phyloP scores from a whole-genome alignment of 805 yeast genomes.

The Candida sanyiensis region DNA sequence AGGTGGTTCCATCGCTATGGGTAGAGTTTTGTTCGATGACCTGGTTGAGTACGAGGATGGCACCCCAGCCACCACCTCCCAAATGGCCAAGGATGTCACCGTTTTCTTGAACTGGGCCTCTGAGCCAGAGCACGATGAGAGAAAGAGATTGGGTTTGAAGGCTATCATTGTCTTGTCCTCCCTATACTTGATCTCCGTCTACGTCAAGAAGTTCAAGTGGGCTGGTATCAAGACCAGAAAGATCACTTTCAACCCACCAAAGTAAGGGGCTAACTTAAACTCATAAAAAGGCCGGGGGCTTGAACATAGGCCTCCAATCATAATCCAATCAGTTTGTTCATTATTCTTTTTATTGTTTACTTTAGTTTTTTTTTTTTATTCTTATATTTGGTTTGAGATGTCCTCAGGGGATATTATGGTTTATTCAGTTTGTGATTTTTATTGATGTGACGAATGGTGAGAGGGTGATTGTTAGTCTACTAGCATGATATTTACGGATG shows the following conservation, averaged over 20 bases:
- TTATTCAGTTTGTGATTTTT: constrained; percentile 7
- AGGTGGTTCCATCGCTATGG: constrained; percentile 99
- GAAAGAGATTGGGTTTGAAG: constrained; percentile 95
- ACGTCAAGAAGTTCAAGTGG: constrained; percentile 99
- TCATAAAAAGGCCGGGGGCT: neutral
- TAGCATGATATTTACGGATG: constrained; percentile 8
- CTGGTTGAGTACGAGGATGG: constrained; percentile 98
- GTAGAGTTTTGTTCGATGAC: constrained; percentile 94
- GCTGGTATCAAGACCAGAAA: constrained; percentile 91
- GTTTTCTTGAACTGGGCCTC: constrained; percentile 97
- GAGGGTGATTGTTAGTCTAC: constrained; percentile 2
- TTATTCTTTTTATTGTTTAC: constrained; percentile 7
- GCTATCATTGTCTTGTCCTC: constrained; percentile 76
- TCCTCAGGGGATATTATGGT: constrained; percentile 4
- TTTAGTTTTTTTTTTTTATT: constrained; percentile 1
- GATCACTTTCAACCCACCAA: constrained; percentile 89
- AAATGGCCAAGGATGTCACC: constrained; percentile 98
- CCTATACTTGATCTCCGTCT: constrained; percentile 74
- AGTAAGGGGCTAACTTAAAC: constrained; percentile 37
- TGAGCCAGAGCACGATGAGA: constrained; percentile 97
- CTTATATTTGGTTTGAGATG: constrained; percentile 2
- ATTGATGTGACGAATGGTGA: constrained; percentile 6
- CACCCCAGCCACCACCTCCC: constrained; percentile 96
- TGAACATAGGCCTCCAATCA: neutral
- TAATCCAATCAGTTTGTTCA: constrained; percentile 5